Base-by-base conservation (phyloP, 352 stramenopile genomes). In the Pythium rhizo-oryzae region DNA sequence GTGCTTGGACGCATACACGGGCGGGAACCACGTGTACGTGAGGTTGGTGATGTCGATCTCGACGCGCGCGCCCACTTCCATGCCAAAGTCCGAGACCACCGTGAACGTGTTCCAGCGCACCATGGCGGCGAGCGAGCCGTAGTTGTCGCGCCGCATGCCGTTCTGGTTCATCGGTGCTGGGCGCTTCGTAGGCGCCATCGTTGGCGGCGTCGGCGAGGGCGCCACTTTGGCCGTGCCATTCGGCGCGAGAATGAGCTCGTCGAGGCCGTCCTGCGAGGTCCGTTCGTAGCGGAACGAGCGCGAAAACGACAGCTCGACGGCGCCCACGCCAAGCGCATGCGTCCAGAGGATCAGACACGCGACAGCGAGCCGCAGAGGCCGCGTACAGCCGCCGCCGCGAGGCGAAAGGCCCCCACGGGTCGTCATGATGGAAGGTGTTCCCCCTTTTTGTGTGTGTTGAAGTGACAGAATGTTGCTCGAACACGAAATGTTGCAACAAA, bases 91-190 rank as follows among this genome's bases (percentile, higher is more conserved):
- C 18, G 78, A 61, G n/a, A 90, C 47, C n/a, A 87, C 41, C 16
- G 77, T 81, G 55, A 75, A 75, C 19, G 84, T 90, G 70, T 92
- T 92, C 82, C 84, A 92, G 9, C 78, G 81, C 39, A 82, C 37
- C 33, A 76, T 71, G 24, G 65, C 46, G 4, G 64, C 49, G 11
- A 75, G 35, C 16, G 57, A 67, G 56, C 47, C 47, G 28, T 57
- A 64, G 19, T 12, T 69, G 41, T 59, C 59, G 11, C 44, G 39
- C 1, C 53, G 39, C 8, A 63, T 15, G 12, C n/a, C 24, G 19
- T 53, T 56, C 7, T 54, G 18, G 24, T 57, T 60, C 15, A 15
- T 53, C 19, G 1, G 61, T 1, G 44, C 43, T 9, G 37, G 8
- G 7, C n/a, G 21, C n/a, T 51, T 64, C 1, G 28, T 24, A 2